Base-by-base conservation (phyloP, 805 yeast genomes). In the Suhomyces prunicola region DNA sequence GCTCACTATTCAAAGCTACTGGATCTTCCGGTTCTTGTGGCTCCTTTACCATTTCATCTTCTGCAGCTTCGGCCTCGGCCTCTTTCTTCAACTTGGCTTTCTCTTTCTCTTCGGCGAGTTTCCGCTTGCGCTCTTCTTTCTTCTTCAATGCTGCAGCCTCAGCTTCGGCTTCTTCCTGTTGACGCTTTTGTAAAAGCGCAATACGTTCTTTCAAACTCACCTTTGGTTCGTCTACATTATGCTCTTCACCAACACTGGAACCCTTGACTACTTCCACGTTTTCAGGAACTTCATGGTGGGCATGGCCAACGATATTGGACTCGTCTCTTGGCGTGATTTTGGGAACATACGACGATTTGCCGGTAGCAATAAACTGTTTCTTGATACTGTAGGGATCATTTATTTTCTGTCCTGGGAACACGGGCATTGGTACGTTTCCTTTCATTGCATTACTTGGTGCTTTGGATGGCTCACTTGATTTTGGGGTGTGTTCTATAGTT, bases 151-250 rank as follows among this genome's bases (percentile, higher is more conserved):
- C 82, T 3, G 80, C 81, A 3, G 84, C 86, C 57, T 83, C 92
- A 53, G 83, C 74, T 55, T 86, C 93, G 19, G 86, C 88, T 60
- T 90, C 96, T 63, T 87, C 88, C 54, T 81, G 82, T 64, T 90
- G 97, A 54, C 85, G 84, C 63, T 89, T 82, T 66, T 92, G 96
- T 48, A 93, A 75, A 62, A 89, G 62, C 5, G 90, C 90, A 65
- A 93, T 90, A 58, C 98, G 80, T 60, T 94, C 97, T 65, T 87
- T 87, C 61, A 93, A 74, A 53, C 96, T 86, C 74, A 91, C 70
- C 59, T 88, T 85, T 7, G 97, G 97, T 33, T 79, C 82, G 31
- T 79, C 86, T 50, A 76, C 73, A 17, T 62, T 57, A 53, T 81
- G 82, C 52, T 76, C 73, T 24, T 63, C 59, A 7, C 64, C 63